Percentiles rank a stretch among this genome's conserved stretches.
Evolutionary conservation across 176 grass and related monocot species (phyloP).

Genomic region (Typha latifolia): DNA sequence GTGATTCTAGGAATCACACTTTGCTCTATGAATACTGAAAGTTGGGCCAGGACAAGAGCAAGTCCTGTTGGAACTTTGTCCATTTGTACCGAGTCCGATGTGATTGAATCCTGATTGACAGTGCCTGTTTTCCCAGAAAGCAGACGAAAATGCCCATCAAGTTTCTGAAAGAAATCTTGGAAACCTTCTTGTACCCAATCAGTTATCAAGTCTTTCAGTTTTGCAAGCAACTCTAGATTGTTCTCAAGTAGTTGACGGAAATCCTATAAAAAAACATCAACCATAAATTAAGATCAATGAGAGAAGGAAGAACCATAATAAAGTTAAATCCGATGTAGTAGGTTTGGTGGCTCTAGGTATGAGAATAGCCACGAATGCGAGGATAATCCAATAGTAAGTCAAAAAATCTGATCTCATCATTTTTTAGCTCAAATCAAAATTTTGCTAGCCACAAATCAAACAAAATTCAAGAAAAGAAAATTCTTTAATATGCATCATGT

Average conservation of each 20-base stretch:
- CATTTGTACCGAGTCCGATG: conserved; percentile 35
- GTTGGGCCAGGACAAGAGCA: conserved; percentile 77
- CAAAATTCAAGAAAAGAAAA: too few species aligned
- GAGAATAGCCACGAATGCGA: too few species aligned
- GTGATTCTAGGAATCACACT: conserved; percentile 82
- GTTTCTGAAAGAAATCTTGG: conserved; percentile 92
- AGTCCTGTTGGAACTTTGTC: conserved; percentile 67
- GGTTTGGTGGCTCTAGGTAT: too few species aligned
- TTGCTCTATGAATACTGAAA: conserved; percentile 88
- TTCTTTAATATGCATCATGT: too few species aligned
- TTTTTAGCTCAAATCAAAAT: too few species aligned
- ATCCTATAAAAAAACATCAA: conserved; percentile 52
- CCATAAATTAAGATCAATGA: conserved; percentile 11
- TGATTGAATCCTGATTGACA: conserved; percentile 33
- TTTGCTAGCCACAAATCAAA: too few species aligned
- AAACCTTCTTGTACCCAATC: conserved; percentile 99
- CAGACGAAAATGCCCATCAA: conserved; percentile 68
- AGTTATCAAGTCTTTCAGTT: conserved; percentile 81
- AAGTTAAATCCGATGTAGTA: neutral
- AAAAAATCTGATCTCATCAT: too few species aligned
- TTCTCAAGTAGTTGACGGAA: conserved; percentile 78
- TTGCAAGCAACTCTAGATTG: conserved; percentile 67
- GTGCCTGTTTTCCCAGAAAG: conserved; percentile 74
- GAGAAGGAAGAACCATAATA: neutral
- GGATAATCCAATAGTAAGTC: too few species aligned